Percentiles rank a stretch among this genome's conserved stretches.
phyloP scores from a whole-genome alignment of 108 stramenopile genomes.

The Pseudonitzschia multistriata region DNA sequence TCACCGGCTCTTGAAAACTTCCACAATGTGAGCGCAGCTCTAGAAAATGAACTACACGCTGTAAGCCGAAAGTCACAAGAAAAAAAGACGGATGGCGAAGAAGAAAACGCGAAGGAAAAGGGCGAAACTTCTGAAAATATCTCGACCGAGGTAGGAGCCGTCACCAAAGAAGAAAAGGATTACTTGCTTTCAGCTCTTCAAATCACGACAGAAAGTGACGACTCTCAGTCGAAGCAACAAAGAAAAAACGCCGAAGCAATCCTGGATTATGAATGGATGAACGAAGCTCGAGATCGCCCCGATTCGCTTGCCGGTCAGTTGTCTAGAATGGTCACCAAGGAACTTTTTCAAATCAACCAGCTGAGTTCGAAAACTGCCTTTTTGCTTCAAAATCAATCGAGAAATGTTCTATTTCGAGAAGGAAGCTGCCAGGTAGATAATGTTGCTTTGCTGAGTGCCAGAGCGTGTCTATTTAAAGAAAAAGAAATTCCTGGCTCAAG shows the following conservation, averaged over 20 bases:
- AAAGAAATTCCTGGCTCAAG: neutral
- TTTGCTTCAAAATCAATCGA: conserved; percentile 24
- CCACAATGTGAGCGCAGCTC: conserved; percentile 41
- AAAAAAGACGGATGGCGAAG: neutral
- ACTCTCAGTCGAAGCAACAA: neutral
- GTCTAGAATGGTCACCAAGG: conserved; percentile 41
- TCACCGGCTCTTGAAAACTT: conserved; percentile 70
- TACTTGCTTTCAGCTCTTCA: conserved; percentile 6
- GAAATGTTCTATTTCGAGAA: conserved; percentile 27
- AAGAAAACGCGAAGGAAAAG: conserved; percentile 6
- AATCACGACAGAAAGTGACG: neutral
- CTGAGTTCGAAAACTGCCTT: conserved; percentile 34
- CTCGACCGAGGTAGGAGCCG: neutral
- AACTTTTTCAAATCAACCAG: conserved; percentile 34
- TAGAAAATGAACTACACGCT: conserved; percentile 30
- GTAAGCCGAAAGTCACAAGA: conserved; percentile 2
- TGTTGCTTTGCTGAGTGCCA: conserved; percentile 52
- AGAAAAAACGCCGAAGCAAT: conserved; percentile 16
- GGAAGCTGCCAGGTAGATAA: conserved; percentile 38
- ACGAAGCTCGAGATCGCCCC: conserved; percentile 45
- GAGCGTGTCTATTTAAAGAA: conserved; percentile 33
- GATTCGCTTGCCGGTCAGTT: conserved; percentile 44
- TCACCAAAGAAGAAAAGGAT: conserved; percentile 17
- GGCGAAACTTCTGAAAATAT: conserved; percentile 16
- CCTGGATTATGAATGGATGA: conserved; percentile 41